These are phyloP conservation scores for Aspergillus tanneri DNA, from an alignment of 2,329 filamentous ascomycete species.

Conservation along the genomic window DNA sequence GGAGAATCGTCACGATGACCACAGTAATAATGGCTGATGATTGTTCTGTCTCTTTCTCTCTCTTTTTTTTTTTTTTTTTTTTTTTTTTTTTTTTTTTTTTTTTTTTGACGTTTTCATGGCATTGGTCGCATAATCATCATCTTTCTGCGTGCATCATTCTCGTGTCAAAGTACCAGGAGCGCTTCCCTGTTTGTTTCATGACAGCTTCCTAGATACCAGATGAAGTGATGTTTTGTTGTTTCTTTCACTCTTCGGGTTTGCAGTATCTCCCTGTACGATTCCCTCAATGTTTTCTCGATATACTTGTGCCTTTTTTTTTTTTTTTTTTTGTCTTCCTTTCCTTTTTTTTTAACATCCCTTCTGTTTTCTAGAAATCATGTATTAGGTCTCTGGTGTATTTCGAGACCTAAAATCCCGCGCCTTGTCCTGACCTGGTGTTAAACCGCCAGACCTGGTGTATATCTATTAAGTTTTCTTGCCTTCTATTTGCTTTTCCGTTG, in stretches of 20 bases:
- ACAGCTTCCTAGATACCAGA: conserved; percentile 29
- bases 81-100: conserved; percentile 2
- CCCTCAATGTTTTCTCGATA: conserved; percentile 7
- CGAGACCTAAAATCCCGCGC: background rate
- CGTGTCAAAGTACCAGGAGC: conserved; percentile 13
- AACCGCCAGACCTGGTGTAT: conserved; percentile 14
- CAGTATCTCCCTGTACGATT: conserved; percentile 17
- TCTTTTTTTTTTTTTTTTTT: background rate
- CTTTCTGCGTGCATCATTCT: conserved; percentile 12
- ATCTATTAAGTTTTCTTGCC: conserved; percentile 15
- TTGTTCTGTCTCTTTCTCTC: conserved; percentile 1
- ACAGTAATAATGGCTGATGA: conserved; percentile 24
- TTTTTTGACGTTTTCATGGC: conserved; percentile 9
- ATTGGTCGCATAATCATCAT: conserved; percentile 6
- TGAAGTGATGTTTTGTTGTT: conserved; percentile 20
- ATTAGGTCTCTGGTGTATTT: conserved; percentile 8
- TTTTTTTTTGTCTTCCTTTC: conserved; percentile 5
- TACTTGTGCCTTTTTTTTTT: conserved; percentile 10
- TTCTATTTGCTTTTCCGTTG: conserved; percentile 8
- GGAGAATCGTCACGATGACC: conserved; percentile 31
- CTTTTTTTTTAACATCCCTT: too few relatives aligned
- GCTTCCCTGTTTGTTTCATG: conserved; percentile 18
- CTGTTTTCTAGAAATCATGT: conserved; percentile 18
- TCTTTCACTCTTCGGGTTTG: conserved; percentile 7
- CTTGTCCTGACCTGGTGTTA: background rate